Evolutionary conservation across 345 rosid genomes (phyloP).

Genomic region (Moricandia moricandioides): DNA sequence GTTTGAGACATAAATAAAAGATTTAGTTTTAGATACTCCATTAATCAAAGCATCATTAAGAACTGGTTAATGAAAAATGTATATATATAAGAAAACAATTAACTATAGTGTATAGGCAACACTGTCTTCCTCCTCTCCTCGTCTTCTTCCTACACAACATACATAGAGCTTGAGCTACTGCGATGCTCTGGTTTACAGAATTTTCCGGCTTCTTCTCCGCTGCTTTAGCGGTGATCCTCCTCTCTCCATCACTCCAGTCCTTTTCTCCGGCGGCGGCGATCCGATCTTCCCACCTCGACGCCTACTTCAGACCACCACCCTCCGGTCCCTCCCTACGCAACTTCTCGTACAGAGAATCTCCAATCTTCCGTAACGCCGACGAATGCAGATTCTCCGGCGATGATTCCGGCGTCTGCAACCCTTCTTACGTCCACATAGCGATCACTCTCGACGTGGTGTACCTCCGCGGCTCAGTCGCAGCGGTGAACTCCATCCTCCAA

Average conservation of each 20-base stretch:
- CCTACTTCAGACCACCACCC: background rate
- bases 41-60: background rate
- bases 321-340: conserved; percentile 8
- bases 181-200: conserved; percentile 55
- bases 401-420: conserved; percentile 41
- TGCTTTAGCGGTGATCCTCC: conserved; percentile 40
- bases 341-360: conserved; percentile 44
- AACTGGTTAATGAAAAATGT: background rate
- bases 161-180: background rate
- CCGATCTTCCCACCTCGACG: conserved; percentile 38
- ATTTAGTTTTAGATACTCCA: background rate
- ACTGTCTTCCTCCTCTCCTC: background rate
- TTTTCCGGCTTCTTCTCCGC: conserved; percentile 57
- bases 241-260: conserved; percentile 45
- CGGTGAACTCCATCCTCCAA: conserved; percentile 58
- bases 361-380: conserved; percentile 49
- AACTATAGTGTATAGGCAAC: background rate
- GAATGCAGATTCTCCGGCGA: conserved; percentile 40
- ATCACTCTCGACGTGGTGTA: conserved; percentile 66
- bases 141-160: background rate
- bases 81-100: background rate
- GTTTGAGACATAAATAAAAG: background rate
- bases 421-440: conserved; percentile 50
- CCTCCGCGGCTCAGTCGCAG: conserved; percentile 69
- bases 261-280: conserved; percentile 53